Evolutionary conservation across 2,329 filamentous ascomycete species (phyloP).

Genomic region (Teratosphaeriaceae sp.): DNA sequence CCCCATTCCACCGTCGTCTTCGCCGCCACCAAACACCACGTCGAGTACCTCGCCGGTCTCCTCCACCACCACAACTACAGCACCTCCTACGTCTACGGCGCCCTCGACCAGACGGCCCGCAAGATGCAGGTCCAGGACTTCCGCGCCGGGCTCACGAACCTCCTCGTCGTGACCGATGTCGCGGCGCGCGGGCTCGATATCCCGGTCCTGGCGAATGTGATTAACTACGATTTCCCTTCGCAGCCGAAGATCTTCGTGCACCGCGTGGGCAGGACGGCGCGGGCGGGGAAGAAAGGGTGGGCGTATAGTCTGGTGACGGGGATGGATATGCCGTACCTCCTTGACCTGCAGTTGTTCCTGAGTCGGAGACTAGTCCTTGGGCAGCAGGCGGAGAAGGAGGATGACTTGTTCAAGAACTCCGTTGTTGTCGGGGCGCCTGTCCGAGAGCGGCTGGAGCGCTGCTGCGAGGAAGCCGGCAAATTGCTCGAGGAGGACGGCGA

Average conservation of each 20-base stretch:
- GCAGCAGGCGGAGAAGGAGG: constrained; percentile 49
- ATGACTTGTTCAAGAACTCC: constrained; percentile 70
- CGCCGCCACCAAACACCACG: constrained; percentile 91
- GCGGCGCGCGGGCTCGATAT: constrained; percentile 98
- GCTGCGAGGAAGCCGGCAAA: constrained; percentile 78
- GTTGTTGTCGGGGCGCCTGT: constrained; percentile 73
- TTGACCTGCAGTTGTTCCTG: constrained; percentile 91
- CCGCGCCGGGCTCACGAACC: constrained; percentile 73
- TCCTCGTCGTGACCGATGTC: constrained; percentile 93
- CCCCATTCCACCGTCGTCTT: constrained; percentile 93
- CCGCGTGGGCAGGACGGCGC: constrained; percentile 88
- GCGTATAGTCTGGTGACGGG: constrained; percentile 88
- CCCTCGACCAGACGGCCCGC: constrained; percentile 87
- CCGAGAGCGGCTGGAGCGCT: constrained; percentile 65
- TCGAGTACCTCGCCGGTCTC: constrained; percentile 83
- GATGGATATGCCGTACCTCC: constrained; percentile 80
- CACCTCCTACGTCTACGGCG: constrained; percentile 90
- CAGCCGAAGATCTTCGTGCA: constrained; percentile 97
- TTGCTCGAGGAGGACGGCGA: constrained; percentile 69
- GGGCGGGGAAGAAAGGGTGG: constrained; percentile 90
- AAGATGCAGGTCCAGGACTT: constrained; percentile 91
- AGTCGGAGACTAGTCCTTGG: constrained; percentile 77
- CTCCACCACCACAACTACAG: constrained; percentile 76
- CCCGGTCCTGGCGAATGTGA: constrained; percentile 88
- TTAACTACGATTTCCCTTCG: constrained; percentile 97